A percentile compares a stretch with the other conserved stretches of the same genome.
These are phyloP conservation scores for Niebla homalea DNA, from an alignment of 495 filamentous ascomycete species.

Conservation along the genomic window DNA sequence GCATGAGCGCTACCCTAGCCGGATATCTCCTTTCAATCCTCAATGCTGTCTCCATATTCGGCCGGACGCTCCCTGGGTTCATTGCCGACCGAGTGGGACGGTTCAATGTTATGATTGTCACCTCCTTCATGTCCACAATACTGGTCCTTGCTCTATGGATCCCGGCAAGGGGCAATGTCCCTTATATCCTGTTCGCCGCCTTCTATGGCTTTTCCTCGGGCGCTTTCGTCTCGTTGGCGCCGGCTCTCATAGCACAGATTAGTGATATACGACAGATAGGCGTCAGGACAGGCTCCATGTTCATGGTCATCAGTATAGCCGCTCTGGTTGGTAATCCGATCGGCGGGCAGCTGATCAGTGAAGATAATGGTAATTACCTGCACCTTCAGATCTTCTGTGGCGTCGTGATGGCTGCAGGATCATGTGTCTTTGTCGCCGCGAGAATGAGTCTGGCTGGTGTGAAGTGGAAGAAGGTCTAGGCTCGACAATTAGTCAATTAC, in stretches of 20 bases:
- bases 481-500: no score
- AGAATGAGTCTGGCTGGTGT: slow-evolving; percentile 25
- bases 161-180: slow-evolving; percentile 42
- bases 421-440: slow-evolving; percentile 33
- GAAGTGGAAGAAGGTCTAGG: slow-evolving; percentile 12
- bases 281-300: slow-evolving; percentile 53
- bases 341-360: slow-evolving; percentile 50
- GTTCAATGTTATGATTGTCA: slow-evolving; percentile 60
- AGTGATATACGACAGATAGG: slow-evolving; percentile 62
- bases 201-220: slow-evolving; percentile 64
- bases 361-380: slow-evolving; percentile 41
- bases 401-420: slow-evolving; percentile 40
- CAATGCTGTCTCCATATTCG: slow-evolving; percentile 51
- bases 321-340: slow-evolving; percentile 60
- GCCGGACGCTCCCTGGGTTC: slow-evolving; percentile 61
- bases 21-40: slow-evolving; percentile 59
- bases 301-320: slow-evolving; percentile 49
- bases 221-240: slow-evolving; percentile 52
- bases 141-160: slow-evolving; percentile 60
- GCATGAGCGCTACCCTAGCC: slow-evolving; percentile 44
- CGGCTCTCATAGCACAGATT: slow-evolving; percentile 55
- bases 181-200: slow-evolving; percentile 51
- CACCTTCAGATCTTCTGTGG: slow-evolving; percentile 57
- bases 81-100: slow-evolving; percentile 59
- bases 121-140: slow-evolving; percentile 44